A percentile compares a stretch with the other conserved stretches of the same genome.
These are phyloP conservation scores for Chlorella variabilis DNA, from an alignment of 163 green algal species.

Conservation along the genomic window DNA sequence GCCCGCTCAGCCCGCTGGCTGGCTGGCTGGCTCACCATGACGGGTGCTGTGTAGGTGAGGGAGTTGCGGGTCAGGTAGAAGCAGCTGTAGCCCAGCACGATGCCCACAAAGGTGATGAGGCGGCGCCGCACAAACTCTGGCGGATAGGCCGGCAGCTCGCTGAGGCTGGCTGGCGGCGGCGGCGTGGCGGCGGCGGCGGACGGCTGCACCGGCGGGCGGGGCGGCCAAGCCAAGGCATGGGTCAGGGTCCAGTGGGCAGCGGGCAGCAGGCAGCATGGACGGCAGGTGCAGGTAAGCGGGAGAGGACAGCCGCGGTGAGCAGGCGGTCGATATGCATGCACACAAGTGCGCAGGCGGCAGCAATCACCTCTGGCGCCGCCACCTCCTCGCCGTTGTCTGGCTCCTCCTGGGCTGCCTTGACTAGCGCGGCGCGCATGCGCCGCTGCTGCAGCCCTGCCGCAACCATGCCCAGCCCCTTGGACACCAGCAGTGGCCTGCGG, in stretches of 20 bases:
- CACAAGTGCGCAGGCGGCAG: not conserved
- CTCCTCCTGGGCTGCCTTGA: not conserved
- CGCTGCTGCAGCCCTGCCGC: conserved; percentile 7
- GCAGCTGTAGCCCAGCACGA: conserved; percentile 67
- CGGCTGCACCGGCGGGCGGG: too few relatives aligned
- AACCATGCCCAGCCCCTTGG: not conserved
- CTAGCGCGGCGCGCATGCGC: not conserved
- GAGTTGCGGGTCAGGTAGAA: conserved; percentile 95
- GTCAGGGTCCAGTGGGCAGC: too few relatives aligned
- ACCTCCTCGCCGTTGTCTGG: not conserved
- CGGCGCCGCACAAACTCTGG: conserved; percentile 55
- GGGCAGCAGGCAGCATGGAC: too few relatives aligned
- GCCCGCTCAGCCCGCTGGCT: too few relatives aligned
- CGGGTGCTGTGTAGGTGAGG: conserved; percentile 93
- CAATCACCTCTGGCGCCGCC: conserved; percentile 1
- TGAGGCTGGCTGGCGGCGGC: conserved; percentile 11
- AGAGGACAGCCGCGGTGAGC: too few relatives aligned
- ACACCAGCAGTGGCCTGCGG: not conserved
- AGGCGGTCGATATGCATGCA: too few relatives aligned
- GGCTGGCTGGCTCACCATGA: conserved; percentile 79
- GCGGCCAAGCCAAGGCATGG: too few relatives aligned
- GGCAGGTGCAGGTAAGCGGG: too few relatives aligned
- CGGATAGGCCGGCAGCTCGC: conserved; percentile 52
- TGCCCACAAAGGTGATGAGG: conserved; percentile 62
- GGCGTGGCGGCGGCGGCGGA: not conserved